Percentiles rank a stretch among this genome's conserved stretches.
These are phyloP conservation scores for Cutaneotrichosporon sp. DNA, from an alignment of 1,284 basidiomycete genomes.

Conservation along the genomic window DNA sequence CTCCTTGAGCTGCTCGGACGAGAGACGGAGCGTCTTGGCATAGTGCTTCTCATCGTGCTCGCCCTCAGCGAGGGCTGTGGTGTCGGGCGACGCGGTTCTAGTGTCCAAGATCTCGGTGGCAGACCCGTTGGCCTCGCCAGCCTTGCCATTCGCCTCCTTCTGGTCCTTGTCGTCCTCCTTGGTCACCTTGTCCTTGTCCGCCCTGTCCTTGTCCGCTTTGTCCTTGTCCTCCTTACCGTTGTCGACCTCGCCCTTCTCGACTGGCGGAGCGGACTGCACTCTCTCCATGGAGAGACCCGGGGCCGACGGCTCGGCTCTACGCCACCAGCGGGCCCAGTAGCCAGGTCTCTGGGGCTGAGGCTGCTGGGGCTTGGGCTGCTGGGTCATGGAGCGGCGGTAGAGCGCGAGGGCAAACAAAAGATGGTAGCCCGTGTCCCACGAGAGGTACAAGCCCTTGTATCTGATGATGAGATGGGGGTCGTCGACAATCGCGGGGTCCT, in stretches of 20 bases:
- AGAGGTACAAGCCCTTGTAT: slow-evolving; percentile 50
- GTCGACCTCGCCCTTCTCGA: neutral
- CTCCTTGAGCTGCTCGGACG: slow-evolving; percentile 82
- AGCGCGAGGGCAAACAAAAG: slow-evolving; percentile 52
- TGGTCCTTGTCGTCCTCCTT: neutral
- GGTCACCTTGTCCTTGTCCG: neutral
- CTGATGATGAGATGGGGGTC: slow-evolving; percentile 51
- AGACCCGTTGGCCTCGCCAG: too few relatives aligned
- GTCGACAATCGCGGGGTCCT: slow-evolving; percentile 50
- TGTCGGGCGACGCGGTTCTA: neutral
- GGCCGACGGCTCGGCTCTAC: slow-evolving; percentile 23
- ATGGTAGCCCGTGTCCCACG: slow-evolving; percentile 52
- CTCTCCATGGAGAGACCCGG: slow-evolving; percentile 1
- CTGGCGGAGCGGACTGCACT: slow-evolving; percentile 1
- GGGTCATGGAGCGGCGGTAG: slow-evolving; percentile 41
- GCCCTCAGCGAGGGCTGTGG: neutral
- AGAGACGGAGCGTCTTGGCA: slow-evolving; percentile 86
- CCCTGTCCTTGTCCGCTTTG: neutral
- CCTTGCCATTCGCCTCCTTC: neutral
- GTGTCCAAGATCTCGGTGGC: neutral
- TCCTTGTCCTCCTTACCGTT: neutral
- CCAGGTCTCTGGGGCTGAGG: slow-evolving; percentile 24
- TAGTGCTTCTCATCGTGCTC: slow-evolving; percentile 51
- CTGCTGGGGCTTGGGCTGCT: slow-evolving; percentile 2
- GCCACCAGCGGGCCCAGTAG: slow-evolving; percentile 46